These are phyloP conservation scores for Suhomyces tanzawaensis DNA, from an alignment of 805 yeast species.

Conservation along the genomic window DNA sequence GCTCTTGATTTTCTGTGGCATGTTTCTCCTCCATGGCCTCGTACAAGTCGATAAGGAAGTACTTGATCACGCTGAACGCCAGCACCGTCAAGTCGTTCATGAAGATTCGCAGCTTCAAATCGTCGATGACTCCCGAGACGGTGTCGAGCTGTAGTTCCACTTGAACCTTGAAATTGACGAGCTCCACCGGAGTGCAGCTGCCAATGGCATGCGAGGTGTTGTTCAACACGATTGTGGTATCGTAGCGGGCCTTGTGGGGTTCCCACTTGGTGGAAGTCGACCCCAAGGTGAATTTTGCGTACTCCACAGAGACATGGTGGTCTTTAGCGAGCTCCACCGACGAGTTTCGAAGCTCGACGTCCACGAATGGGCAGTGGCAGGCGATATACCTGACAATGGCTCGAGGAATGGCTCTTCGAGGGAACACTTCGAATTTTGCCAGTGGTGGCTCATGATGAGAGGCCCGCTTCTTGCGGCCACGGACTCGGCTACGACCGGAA, in stretches of 20 bases:
- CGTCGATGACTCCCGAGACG: slow-evolving; percentile 17
- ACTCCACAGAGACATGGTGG: slow-evolving; percentile 12
- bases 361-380: slow-evolving; percentile 19
- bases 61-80: slow-evolving; percentile 21
- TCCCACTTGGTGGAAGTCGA: slow-evolving; percentile 21
- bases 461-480: too few species aligned
- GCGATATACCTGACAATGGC: slow-evolving; percentile 14
- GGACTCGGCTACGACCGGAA: too few species aligned
- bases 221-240: slow-evolving; percentile 11
- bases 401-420: slow-evolving; percentile 12
- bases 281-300: slow-evolving; percentile 17
- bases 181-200: slow-evolving; percentile 3
- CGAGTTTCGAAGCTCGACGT: slow-evolving; percentile 21
- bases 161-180: slow-evolving; percentile 13
- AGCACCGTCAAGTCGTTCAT: slow-evolving; percentile 22
- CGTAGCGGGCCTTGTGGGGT: slow-evolving; percentile 16
- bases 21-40: not conserved
- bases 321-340: not conserved
- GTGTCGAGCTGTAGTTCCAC: slow-evolving; percentile 15
- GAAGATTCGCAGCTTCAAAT: slow-evolving; percentile 17
- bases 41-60: slow-evolving; percentile 10
- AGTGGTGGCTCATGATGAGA: not conserved
- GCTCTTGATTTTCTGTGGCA: not conserved
- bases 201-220: slow-evolving; percentile 10
- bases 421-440: slow-evolving; percentile 14